Conservation (phyloP, 768 basidiomycete genomes). For the Gymnopilus dilepis region DNA sequence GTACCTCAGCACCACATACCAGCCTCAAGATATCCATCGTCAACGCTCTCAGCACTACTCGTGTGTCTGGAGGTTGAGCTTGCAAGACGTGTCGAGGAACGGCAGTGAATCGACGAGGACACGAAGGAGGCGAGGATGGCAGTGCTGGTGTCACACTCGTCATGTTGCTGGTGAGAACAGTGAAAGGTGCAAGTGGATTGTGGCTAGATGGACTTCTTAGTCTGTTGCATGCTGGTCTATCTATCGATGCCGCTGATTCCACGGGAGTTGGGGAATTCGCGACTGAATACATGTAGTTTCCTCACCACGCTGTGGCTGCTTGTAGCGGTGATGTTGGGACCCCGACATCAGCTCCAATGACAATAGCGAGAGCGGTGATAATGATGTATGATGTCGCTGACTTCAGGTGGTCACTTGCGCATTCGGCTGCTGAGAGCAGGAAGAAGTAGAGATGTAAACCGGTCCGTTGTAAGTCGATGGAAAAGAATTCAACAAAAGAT, state of each 20-base stretch:
- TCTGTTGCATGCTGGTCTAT: conserved; percentile 37
- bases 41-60: conserved; percentile 91
- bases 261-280: conserved; percentile 27
- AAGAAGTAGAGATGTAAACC: conserved; percentile 25
- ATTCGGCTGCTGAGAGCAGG: background rate
- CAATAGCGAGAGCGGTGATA: conserved; percentile 16
- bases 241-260: conserved; percentile 31
- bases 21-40: conserved; percentile 90
- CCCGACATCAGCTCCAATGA: conserved; percentile 25
- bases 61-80: conserved; percentile 87
- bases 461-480: conserved; percentile 16
- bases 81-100: conserved; percentile 69
- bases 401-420: background rate
- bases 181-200: conserved; percentile 44
- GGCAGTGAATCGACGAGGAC: conserved; percentile 60
- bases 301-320: conserved; percentile 37
- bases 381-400: background rate
- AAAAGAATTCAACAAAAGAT: too few species aligned
- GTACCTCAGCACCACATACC: conserved; percentile 80
- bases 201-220: conserved; percentile 64
- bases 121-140: conserved; percentile 43
- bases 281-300: conserved; percentile 55
- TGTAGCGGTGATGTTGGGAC: background rate
- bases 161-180: conserved; percentile 44
- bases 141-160: conserved; percentile 62